phyloP scores from a whole-genome alignment of 2,329 filamentous ascomycete genomes.

The Aspergillus sojae region DNA sequence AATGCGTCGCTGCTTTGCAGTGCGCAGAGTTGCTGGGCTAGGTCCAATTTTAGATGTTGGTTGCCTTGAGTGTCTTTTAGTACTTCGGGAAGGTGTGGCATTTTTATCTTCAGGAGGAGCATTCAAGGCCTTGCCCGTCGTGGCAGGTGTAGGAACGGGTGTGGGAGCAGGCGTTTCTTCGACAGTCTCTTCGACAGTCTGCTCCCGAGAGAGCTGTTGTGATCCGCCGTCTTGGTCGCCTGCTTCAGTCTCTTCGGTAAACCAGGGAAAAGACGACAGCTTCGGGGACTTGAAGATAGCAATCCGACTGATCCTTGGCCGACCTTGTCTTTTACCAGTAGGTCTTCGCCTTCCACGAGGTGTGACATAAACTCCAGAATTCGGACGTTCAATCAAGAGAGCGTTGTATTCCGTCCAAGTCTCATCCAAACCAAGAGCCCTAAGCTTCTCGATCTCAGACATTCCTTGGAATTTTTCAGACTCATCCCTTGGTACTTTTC shows the following conservation, averaged over 20 bases:
- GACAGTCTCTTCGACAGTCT: not conserved
- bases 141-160: not conserved
- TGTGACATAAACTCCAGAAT: conserved; percentile 46
- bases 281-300: conserved; percentile 42
- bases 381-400: conserved; percentile 39
- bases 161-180: not conserved
- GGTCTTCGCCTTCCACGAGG: conserved; percentile 41
- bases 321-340: conserved; percentile 40
- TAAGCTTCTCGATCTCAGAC: conserved; percentile 42
- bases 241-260: conserved; percentile 21
- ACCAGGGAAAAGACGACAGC: conserved; percentile 40
- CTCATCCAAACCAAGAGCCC: conserved; percentile 44
- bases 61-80: conserved; percentile 15
- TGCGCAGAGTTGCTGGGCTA: not conserved
- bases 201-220: not conserved
- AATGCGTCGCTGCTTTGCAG: conserved; percentile 24
- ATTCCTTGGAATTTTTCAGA: conserved; percentile 29
- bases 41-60: not conserved
- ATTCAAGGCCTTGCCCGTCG: not conserved
- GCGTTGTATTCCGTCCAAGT: conserved; percentile 45
- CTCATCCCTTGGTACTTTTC: conserved; percentile 21
- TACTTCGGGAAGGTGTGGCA: conserved; percentile 3
- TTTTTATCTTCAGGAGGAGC: not conserved
- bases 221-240: conserved; percentile 11
- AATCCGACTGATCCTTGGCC: conserved; percentile 42